phyloP scores from a whole-genome alignment of 345 rosid genomes.

The Lepidium africanum region DNA sequence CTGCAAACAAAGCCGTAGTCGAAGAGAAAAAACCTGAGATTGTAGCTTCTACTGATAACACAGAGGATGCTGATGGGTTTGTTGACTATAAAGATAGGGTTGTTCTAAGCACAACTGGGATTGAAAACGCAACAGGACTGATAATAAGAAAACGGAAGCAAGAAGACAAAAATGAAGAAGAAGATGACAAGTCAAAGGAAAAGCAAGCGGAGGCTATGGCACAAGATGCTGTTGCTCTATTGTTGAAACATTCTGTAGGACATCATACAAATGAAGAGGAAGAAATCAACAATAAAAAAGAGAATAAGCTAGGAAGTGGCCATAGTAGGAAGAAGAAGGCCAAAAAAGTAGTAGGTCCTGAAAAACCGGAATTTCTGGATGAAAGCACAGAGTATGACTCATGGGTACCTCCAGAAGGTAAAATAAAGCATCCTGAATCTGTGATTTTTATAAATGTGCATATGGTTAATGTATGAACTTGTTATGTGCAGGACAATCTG shows the following conservation, averaged over 20 bases:
- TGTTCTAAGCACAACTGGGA: constrained; percentile 20
- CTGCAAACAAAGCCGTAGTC: constrained; percentile 37
- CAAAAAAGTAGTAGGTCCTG: constrained; percentile 60
- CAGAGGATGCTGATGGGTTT: constrained; percentile 53
- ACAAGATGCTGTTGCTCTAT: constrained; percentile 80
- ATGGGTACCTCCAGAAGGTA: constrained; percentile 98
- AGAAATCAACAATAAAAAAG: constrained; percentile 28
- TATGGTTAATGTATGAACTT: not conserved
- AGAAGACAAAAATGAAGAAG: constrained; percentile 32
- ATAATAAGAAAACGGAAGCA: constrained; percentile 74
- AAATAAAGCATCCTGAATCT: not conserved
- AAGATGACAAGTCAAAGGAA: constrained; percentile 33
- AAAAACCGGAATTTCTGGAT: constrained; percentile 66
- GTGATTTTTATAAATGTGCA: not conserved
- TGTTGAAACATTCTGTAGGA: constrained; percentile 75
- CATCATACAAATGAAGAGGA: constrained; percentile 47
- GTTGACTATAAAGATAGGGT: constrained; percentile 75
- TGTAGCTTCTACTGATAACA: constrained; percentile 17
- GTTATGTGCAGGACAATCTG: constrained; percentile 75
- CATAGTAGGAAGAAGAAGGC: constrained; percentile 36
- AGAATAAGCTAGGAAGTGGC: constrained; percentile 16
- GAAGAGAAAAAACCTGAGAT: constrained; percentile 33
- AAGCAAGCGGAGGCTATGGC: constrained; percentile 46
- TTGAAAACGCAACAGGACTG: constrained; percentile 68
- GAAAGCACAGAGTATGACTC: constrained; percentile 44